A percentile compares a stretch with the other conserved stretches of the same genome.
Conservation (phyloP, 805 yeast species). For the Teunomyces lycoperdinae region DNA sequence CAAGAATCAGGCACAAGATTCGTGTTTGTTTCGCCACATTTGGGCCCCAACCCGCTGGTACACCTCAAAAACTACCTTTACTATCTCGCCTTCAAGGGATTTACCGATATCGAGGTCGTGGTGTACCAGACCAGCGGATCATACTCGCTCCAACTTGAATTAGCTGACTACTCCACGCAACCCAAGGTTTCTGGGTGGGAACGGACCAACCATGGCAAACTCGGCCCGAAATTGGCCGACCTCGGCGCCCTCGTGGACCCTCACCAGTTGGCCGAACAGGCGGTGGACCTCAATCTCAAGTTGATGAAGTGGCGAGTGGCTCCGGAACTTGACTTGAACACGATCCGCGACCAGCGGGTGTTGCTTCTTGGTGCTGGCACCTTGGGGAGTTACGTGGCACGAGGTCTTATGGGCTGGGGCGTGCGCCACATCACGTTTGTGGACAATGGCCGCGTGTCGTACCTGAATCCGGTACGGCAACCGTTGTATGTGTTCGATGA, state of each 20-base stretch:
- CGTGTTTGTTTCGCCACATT: constrained; percentile 33
- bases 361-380: constrained; percentile 95
- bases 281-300: constrained; percentile 85
- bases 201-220: constrained; percentile 64
- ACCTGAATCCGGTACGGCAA: constrained; percentile 94
- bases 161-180: constrained; percentile 6
- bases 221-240: constrained; percentile 83
- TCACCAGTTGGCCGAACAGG: constrained; percentile 77
- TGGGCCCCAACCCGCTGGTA: constrained; percentile 43
- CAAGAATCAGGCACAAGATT: constrained; percentile 10
- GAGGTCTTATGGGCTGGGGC: constrained; percentile 94
- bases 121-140: constrained; percentile 23
- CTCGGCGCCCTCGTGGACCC: constrained; percentile 82
- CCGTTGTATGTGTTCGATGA: constrained; percentile 83
- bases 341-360: constrained; percentile 57
- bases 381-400: constrained; percentile 84
- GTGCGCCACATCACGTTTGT: constrained; percentile 81
- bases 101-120: constrained; percentile 16
- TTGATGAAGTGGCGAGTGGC: constrained; percentile 96
- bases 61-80: constrained; percentile 59
- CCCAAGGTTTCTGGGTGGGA: constrained; percentile 86
- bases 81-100: constrained; percentile 33
- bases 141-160: constrained; percentile 31
- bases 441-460: constrained; percentile 85
- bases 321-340: constrained; percentile 73